Evolutionary conservation across 192 early-diverging fungal species (phyloP).

Genomic region (Gaertneriomyces sp.): DNA sequence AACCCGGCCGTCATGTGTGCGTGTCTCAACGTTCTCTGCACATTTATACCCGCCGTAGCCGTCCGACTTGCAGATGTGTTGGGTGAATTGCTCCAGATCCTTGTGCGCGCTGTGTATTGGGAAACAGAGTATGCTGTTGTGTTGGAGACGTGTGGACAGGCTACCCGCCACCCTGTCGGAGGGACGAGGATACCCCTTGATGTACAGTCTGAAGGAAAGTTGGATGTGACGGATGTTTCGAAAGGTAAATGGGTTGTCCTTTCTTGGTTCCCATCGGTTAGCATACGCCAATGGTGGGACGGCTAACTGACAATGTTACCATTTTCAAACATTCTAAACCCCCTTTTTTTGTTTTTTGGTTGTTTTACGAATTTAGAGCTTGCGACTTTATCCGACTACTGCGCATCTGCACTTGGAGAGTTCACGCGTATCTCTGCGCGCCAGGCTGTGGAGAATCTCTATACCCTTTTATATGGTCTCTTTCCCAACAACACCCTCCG

Average conservation of each 20-base stretch:
- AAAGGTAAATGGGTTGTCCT: too few relatives aligned
- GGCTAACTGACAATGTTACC: too few relatives aligned
- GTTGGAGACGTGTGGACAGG: neutral
- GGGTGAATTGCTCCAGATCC: constrained; percentile 11
- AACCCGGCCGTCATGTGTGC: constrained; percentile 17
- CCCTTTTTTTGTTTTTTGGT: too few relatives aligned
- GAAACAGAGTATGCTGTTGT: constrained; percentile 4
- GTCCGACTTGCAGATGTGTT: constrained; percentile 8
- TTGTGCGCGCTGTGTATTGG: constrained; percentile 16
- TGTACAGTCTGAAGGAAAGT: too few relatives aligned
- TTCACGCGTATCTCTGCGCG: constrained; percentile 10
- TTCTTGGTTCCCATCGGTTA: too few relatives aligned
- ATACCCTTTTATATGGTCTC: constrained; percentile 35
- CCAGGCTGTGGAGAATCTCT: constrained; percentile 22
- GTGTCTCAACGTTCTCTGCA: constrained; percentile 5
- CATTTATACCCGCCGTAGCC: constrained; percentile 11
- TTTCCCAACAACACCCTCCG: constrained; percentile 31
- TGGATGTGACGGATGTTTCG: too few relatives aligned
- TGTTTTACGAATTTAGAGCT: neutral
- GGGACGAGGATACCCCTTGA: too few relatives aligned
- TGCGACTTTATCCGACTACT: neutral
- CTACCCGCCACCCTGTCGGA: neutral
- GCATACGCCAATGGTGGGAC: too few relatives aligned
- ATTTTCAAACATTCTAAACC: neutral
- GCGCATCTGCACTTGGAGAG: constrained; percentile 2